phyloP scores from a whole-genome alignment of 176 grass and related monocot genomes.

The Oryza meridionalis region DNA sequence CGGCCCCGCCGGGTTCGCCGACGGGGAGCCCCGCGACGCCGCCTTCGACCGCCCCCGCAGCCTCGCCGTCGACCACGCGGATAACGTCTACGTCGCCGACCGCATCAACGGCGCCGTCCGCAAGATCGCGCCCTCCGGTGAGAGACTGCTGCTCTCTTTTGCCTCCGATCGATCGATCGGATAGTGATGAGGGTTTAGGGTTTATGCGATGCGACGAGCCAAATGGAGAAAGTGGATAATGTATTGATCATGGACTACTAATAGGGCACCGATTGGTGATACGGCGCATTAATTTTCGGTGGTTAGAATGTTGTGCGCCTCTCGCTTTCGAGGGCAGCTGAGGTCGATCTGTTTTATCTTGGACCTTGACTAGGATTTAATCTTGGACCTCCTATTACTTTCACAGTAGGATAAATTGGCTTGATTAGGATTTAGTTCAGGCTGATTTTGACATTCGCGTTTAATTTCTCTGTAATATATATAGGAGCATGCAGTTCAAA shows the following conservation, averaged over 20 bases:
- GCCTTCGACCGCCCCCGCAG: constrained; percentile 46
- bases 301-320: constrained; percentile 3
- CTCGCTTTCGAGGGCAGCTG: neutral
- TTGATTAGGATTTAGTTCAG: neutral
- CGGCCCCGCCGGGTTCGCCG: neutral
- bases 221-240: neutral
- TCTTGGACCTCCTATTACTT: neutral
- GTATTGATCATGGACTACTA: neutral
- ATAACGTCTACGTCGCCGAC: constrained; percentile 63
- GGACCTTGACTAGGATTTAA: too few relatives aligned
- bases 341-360: neutral
- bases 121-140: constrained; percentile 53
- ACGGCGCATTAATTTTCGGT: neutral
- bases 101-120: constrained; percentile 32
- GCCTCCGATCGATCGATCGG: neutral
- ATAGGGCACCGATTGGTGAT: neutral
- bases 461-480: too few relatives aligned
- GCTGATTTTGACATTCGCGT: neutral
- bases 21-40: constrained; percentile 26
- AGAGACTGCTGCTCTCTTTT: neutral
- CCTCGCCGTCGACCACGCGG: constrained; percentile 47
- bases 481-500: too few relatives aligned
- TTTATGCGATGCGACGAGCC: constrained; percentile 7
- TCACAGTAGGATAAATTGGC: neutral
- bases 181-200: neutral